These are phyloP conservation scores for Apophysomyces trapeziformis DNA, from an alignment of 371 early-diverging fungal species.

Conservation along the genomic window DNA sequence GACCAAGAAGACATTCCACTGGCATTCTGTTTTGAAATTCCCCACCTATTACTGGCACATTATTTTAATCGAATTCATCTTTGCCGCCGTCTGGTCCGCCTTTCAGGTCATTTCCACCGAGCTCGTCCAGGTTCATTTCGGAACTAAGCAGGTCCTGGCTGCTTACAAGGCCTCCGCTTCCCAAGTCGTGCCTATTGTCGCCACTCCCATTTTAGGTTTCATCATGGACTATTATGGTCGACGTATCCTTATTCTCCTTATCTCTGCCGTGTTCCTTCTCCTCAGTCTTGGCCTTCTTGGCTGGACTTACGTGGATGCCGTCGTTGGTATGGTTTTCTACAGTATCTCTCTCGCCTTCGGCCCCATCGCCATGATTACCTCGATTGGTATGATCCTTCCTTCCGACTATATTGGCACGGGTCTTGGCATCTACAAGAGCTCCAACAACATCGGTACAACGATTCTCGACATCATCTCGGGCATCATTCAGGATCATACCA, in stretches of 20 bases:
- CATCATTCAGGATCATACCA: slow-evolving; percentile 34
- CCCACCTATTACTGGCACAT: slow-evolving; percentile 48
- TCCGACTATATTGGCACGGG: slow-evolving; percentile 43
- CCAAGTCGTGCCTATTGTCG: slow-evolving; percentile 42
- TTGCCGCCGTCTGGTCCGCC: slow-evolving; percentile 53
- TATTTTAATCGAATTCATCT: slow-evolving; percentile 41
- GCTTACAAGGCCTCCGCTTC: slow-evolving; percentile 48
- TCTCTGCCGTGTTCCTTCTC: slow-evolving; percentile 24
- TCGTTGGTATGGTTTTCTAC: slow-evolving; percentile 35
- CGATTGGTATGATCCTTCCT: slow-evolving; percentile 34
- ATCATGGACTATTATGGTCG: slow-evolving; percentile 44
- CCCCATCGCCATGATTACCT: slow-evolving; percentile 39
- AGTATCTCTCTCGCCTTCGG: slow-evolving; percentile 36
- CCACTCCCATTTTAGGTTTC: slow-evolving; percentile 44
- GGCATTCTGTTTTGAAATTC: slow-evolving; percentile 35
- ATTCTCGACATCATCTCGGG: slow-evolving; percentile 39
- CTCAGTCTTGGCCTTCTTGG: slow-evolving; percentile 21
- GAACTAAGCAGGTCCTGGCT: slow-evolving; percentile 35
- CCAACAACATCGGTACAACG: slow-evolving; percentile 35
- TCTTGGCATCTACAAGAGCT: slow-evolving; percentile 40
- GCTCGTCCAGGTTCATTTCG: slow-evolving; percentile 39
- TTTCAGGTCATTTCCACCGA: slow-evolving; percentile 53
- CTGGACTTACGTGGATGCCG: slow-evolving; percentile 26
- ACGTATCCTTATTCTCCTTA: slow-evolving; percentile 24
- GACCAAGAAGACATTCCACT: slow-evolving; percentile 30